phyloP scores from a whole-genome alignment of 1,139 yeast species.

The Taphrina communis region DNA sequence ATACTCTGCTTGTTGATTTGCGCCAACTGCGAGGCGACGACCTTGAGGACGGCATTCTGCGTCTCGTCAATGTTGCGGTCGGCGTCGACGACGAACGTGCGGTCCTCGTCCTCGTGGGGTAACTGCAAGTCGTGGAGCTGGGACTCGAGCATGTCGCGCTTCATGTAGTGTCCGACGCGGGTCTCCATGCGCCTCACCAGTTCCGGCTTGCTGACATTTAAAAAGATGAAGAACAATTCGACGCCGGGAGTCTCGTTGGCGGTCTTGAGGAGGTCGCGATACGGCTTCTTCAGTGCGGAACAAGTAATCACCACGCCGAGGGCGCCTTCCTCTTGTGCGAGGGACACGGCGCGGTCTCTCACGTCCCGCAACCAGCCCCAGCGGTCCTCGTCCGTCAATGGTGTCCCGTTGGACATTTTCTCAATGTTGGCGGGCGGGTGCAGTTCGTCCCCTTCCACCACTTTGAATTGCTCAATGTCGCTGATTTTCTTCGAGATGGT shows the following conservation, averaged over 20 bases:
- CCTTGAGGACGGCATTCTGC: constrained; percentile 23
- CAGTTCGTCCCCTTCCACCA: constrained; percentile 80
- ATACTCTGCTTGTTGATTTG: constrained; percentile 24
- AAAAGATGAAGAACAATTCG: constrained; percentile 66
- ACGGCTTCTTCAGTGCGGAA: constrained; percentile 75
- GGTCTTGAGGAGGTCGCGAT: constrained; percentile 64
- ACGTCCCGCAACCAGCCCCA: constrained; percentile 76
- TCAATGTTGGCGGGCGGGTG: constrained; percentile 59
- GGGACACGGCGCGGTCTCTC: constrained; percentile 45
- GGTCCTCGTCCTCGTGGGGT: constrained; percentile 33
- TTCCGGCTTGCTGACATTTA: constrained; percentile 68
- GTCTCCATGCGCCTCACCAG: constrained; percentile 64
- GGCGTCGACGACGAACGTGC: constrained; percentile 32
- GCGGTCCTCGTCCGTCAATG: constrained; percentile 85
- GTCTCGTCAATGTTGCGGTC: constrained; percentile 20
- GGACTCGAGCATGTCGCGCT: constrained; percentile 43
- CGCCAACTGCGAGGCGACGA: constrained; percentile 9
- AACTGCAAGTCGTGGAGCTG: constrained; percentile 37
- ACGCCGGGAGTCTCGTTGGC: constrained; percentile 49
- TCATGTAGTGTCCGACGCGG: constrained; percentile 80
- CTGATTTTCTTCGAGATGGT: constrained; percentile 70
- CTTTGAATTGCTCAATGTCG: constrained; percentile 58
- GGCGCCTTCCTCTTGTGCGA: constrained; percentile 49
- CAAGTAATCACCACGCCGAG: constrained; percentile 67
- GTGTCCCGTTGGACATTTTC: constrained; percentile 81